phyloP scores from a whole-genome alignment of 2,329 filamentous ascomycete genomes.

The Incumbomyces delicatus region DNA sequence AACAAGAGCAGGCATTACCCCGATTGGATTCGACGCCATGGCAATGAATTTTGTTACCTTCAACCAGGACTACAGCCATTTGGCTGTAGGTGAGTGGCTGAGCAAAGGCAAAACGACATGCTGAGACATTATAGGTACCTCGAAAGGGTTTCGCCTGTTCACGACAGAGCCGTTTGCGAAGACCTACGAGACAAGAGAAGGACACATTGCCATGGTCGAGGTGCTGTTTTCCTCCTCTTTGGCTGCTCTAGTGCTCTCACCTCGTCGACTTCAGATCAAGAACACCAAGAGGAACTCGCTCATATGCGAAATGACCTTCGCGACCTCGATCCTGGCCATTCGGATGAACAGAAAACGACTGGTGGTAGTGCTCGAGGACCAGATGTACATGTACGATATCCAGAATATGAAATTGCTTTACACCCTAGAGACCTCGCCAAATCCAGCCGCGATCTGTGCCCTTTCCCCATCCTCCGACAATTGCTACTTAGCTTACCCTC shows the following conservation, averaged over 20 bases:
- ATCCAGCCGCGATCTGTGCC: slow-evolving; percentile 79
- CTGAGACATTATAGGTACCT: slow-evolving; percentile 55
- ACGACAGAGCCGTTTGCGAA: slow-evolving; percentile 93
- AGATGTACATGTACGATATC: slow-evolving; percentile 97
- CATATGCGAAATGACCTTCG: slow-evolving; percentile 97
- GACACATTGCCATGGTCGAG: slow-evolving; percentile 90
- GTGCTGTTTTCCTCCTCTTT: slow-evolving; percentile 98
- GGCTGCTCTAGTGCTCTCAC: slow-evolving; percentile 85
- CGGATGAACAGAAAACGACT: slow-evolving; percentile 89
- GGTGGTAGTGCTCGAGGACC: slow-evolving; percentile 85
- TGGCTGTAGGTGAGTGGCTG: slow-evolving; percentile 69
- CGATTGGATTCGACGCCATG: slow-evolving; percentile 39
- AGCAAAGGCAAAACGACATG: slow-evolving; percentile 9
- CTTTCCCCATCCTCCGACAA: slow-evolving; percentile 90
- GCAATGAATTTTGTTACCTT: slow-evolving; percentile 96
- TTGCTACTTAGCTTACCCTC: slow-evolving; percentile 88
- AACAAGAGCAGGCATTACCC: too few species aligned
- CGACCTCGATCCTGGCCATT: slow-evolving; percentile 88
- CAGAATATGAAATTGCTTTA: slow-evolving; percentile 94
- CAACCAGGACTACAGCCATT: slow-evolving; percentile 96
- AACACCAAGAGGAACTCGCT: slow-evolving; percentile 84
- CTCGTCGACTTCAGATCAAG: slow-evolving; percentile 84
- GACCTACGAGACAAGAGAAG: slow-evolving; percentile 87
- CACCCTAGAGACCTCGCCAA: slow-evolving; percentile 88
- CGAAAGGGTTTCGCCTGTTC: slow-evolving; percentile 90